Evolutionary conservation across 306 rosid species (phyloP).

Genomic region (Glycine latifolia): DNA sequence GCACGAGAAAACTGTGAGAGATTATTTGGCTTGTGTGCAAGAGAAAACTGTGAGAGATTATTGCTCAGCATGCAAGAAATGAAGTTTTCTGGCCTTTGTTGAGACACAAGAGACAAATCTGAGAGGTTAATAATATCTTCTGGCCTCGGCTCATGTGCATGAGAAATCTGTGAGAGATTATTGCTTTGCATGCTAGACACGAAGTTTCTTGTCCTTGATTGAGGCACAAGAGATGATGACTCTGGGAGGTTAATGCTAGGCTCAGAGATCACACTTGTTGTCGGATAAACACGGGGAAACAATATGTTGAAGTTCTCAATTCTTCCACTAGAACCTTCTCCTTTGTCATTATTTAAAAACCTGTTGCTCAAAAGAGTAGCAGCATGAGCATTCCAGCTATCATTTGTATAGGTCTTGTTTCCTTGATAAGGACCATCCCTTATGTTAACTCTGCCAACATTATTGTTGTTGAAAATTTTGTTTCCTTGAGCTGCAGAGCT

Average conservation of each 20-base stretch:
- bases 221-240: background rate
- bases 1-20: background rate
- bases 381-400: conserved; percentile 14
- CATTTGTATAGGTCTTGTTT: background rate
- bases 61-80: background rate
- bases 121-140: no score
- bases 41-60: background rate
- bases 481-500: background rate
- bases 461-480: conserved; percentile 2
- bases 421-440: background rate
- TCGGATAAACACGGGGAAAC: conserved; percentile 19
- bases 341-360: background rate
- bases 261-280: background rate
- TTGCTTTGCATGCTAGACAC: background rate
- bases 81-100: background rate
- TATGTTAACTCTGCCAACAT: background rate
- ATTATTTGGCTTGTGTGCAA: background rate
- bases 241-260: background rate
- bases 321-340: background rate
- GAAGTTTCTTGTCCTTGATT: background rate
- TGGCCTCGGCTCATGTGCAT: no score
- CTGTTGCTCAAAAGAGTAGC: conserved; percentile 33
- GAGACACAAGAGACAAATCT: background rate
- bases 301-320: background rate
- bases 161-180: background rate